Evolutionary conservation across 75 land plant species (phyloP).

Genomic region (Sequoiadendron giganteum): DNA sequence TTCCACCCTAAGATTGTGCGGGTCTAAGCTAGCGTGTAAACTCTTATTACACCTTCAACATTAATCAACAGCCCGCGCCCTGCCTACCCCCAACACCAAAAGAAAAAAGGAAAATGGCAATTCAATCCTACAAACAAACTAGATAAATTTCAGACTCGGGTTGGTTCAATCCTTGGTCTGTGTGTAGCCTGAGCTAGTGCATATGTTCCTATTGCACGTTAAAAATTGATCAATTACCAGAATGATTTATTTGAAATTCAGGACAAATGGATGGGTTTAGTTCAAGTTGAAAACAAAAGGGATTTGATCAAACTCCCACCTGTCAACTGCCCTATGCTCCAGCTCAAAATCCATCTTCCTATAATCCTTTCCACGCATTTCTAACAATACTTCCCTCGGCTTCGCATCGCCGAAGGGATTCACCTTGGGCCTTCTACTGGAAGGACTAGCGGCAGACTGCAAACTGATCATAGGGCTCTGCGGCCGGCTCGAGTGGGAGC

Average conservation of each 20-base stretch:
- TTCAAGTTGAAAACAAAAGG: neutral
- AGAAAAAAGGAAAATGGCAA: neutral
- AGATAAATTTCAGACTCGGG: neutral
- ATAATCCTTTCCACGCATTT: slow-evolving; percentile 80
- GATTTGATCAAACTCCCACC: slow-evolving; percentile 25
- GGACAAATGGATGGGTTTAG: neutral
- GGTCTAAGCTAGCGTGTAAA: too few species aligned
- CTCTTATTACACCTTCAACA: too few species aligned
- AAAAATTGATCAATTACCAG: neutral
- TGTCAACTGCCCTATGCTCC: slow-evolving; percentile 59
- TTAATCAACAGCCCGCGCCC: too few species aligned
- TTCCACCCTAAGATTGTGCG: too few species aligned
- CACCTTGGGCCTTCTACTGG: slow-evolving; percentile 51
- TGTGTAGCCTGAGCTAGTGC: neutral
- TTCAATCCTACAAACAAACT: neutral
- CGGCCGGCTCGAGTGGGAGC: slow-evolving; percentile 60
- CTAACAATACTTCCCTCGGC: slow-evolving; percentile 76
- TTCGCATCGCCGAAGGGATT: slow-evolving; percentile 93
- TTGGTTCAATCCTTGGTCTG: neutral
- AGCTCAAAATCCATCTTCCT: slow-evolving; percentile 82
- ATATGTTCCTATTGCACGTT: neutral
- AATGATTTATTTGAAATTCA: neutral
- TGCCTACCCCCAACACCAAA: too few species aligned
- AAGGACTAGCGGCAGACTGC: neutral
- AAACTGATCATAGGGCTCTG: neutral